Conservation (phyloP, 257 asterid species). For the Prunella vulgaris region DNA sequence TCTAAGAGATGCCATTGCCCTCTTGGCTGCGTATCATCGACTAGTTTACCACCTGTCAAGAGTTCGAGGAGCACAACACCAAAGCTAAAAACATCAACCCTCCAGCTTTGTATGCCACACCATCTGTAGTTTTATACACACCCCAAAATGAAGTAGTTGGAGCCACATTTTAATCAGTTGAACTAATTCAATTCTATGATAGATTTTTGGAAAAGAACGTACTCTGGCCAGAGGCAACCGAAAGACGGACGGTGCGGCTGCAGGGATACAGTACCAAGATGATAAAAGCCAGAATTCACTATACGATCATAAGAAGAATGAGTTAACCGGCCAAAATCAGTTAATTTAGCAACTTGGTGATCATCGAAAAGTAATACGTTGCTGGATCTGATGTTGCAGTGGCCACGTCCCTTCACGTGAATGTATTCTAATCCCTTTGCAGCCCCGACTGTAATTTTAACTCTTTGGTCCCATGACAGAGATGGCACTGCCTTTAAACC, state of each 20-base stretch:
- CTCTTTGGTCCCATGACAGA: not conserved
- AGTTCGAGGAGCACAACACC: conserved; percentile 31
- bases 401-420: conserved; percentile 15
- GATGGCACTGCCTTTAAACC: not conserved
- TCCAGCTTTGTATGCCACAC: not conserved
- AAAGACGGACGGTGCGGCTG: too few relatives aligned
- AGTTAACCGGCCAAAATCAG: conserved; percentile 41
- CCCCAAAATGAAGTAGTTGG: too few relatives aligned
- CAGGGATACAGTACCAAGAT: too few relatives aligned
- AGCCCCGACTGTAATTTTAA: not conserved
- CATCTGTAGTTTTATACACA: too few relatives aligned
- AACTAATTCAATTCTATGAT: too few relatives aligned
- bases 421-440: not conserved
- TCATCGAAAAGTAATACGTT: conserved; percentile 23
- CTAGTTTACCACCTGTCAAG: conserved; percentile 22
- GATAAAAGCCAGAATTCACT: too few relatives aligned
- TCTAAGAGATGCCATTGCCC: conserved; percentile 21
- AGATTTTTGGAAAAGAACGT: too few relatives aligned
- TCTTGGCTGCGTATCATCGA: conserved; percentile 15
- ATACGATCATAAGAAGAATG: not conserved
- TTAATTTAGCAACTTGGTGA: conserved; percentile 48
- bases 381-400: conserved; percentile 19
- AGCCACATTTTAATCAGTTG: too few relatives aligned
- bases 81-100: conserved; percentile 31
- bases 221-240: too few relatives aligned